Conservation (phyloP, 345 rosid genomes). For the Linum trigynum region DNA sequence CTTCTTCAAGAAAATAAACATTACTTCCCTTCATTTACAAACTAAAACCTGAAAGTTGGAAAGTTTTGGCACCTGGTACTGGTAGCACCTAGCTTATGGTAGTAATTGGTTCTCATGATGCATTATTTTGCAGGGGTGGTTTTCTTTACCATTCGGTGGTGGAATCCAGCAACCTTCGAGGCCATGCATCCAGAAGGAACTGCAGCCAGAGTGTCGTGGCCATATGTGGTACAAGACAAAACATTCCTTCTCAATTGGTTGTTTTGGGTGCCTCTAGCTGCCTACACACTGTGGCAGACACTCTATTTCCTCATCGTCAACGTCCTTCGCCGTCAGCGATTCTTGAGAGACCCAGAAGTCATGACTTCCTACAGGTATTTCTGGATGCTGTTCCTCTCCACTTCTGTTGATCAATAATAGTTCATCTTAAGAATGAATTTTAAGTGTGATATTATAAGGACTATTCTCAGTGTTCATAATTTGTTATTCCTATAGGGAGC, state of each 20-base stretch:
- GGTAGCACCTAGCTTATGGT: background rate
- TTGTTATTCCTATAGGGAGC: constrained; percentile 38
- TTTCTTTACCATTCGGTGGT: constrained; percentile 95
- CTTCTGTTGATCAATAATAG: background rate
- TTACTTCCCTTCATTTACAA: background rate
- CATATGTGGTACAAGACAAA: constrained; percentile 66
- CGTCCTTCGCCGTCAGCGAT: constrained; percentile 83
- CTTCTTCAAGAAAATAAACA: background rate
- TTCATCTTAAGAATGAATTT: background rate
- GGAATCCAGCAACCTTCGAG: constrained; percentile 84
- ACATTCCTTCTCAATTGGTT: constrained; percentile 74
- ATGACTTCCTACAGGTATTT: constrained; percentile 92
- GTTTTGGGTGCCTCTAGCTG: constrained; percentile 75
- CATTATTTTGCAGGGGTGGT: constrained; percentile 52
- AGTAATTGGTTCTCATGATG: background rate
- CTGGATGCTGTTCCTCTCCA: background rate
- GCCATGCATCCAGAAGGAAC: constrained; percentile 88
- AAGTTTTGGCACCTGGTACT: background rate
- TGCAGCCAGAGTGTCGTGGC: constrained; percentile 64
- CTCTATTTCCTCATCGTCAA: constrained; percentile 85
- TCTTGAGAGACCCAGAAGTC: constrained; percentile 93
- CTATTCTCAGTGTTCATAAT: background rate
- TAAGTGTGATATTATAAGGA: background rate
- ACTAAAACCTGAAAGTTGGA: background rate
- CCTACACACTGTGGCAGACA: constrained; percentile 81